phyloP scores from a whole-genome alignment of 352 stramenopile genomes.

The Globisporangium paddicum region DNA sequence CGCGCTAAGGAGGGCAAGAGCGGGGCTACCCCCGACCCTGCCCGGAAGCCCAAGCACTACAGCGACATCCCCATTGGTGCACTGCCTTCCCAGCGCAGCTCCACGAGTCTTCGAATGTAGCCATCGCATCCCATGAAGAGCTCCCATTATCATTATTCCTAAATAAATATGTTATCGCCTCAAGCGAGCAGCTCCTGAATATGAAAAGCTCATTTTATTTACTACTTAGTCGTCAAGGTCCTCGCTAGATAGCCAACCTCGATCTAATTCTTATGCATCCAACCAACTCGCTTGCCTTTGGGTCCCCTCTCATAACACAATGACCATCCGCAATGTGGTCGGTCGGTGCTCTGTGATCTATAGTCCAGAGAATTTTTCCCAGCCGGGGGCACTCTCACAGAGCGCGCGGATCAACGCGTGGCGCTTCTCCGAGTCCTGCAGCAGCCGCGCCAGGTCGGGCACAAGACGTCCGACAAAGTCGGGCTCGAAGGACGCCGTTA shows the following conservation, averaged over 20 bases:
- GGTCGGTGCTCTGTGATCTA: constrained; percentile 21
- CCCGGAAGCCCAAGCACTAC: constrained; percentile 72
- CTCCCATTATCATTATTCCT: not conserved
- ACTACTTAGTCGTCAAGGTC: constrained; percentile 6
- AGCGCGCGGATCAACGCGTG: constrained; percentile 78
- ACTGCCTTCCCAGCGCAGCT: constrained; percentile 35
- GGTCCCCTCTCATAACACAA: not conserved
- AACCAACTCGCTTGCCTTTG: not conserved
- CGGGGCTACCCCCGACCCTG: constrained; percentile 21
- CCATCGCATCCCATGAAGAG: not conserved
- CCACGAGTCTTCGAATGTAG: constrained; percentile 31
- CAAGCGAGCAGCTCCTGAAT: not conserved
- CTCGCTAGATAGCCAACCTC: not conserved
- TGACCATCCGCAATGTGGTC: too few relatives aligned
- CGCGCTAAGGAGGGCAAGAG: constrained; percentile 42
- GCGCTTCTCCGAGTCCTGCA: constrained; percentile 83
- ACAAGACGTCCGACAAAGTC: constrained; percentile 85
- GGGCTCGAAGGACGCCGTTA: constrained; percentile 84
- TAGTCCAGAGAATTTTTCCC: constrained; percentile 78
- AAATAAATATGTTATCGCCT: too few relatives aligned
- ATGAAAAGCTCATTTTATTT: constrained; percentile 12
- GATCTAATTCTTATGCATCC: not conserved
- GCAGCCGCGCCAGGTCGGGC: constrained; percentile 73
- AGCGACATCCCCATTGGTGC: constrained; percentile 41
- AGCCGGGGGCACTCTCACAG: constrained; percentile 78